Evolutionary conservation across 768 basidiomycete genomes (phyloP).

Genomic region (Tricholoma saponaceum): DNA sequence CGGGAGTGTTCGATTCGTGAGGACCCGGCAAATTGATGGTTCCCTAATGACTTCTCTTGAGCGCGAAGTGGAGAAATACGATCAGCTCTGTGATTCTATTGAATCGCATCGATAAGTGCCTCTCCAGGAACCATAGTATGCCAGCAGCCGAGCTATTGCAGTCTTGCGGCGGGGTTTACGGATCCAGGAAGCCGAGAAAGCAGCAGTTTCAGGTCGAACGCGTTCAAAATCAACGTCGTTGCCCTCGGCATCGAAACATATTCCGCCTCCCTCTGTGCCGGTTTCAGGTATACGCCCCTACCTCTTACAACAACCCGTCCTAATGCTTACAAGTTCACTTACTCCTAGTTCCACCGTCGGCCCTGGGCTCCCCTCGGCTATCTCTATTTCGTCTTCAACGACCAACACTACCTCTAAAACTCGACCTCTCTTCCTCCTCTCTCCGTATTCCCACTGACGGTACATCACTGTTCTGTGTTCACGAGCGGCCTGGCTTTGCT

Average conservation of each 20-base stretch:
- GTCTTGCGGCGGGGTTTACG: conserved; percentile 71
- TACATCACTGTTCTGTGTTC: conserved; percentile 47
- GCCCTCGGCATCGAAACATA: conserved; percentile 18
- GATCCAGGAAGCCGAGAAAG: conserved; percentile 34
- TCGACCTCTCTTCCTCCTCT: conserved; percentile 73
- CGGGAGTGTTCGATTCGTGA: no score
- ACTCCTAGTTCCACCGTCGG: conserved; percentile 25
- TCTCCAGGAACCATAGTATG: not conserved
- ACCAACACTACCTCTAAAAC: conserved; percentile 64
- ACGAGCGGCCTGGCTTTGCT: conserved; percentile 67
- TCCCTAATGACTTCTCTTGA: conserved; percentile 65
- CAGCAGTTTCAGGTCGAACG: conserved; percentile 22
- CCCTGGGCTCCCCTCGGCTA: conserved; percentile 60
- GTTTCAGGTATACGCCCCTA: not conserved
- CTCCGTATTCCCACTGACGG: conserved; percentile 67
- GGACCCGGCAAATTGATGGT: conserved; percentile 65
- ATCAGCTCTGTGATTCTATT: conserved; percentile 74
- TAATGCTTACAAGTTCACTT: conserved; percentile 30
- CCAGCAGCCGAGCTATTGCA: conserved; percentile 67
- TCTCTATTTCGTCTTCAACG: conserved; percentile 81
- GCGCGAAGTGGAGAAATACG: conserved; percentile 73
- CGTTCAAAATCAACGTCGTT: conserved; percentile 20
- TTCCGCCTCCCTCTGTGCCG: conserved; percentile 10
- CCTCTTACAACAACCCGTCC: conserved; percentile 9
- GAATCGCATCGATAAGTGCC: conserved; percentile 58